phyloP scores from a whole-genome alignment of 129 eudicot species.

The Glebionis coronaria region DNA sequence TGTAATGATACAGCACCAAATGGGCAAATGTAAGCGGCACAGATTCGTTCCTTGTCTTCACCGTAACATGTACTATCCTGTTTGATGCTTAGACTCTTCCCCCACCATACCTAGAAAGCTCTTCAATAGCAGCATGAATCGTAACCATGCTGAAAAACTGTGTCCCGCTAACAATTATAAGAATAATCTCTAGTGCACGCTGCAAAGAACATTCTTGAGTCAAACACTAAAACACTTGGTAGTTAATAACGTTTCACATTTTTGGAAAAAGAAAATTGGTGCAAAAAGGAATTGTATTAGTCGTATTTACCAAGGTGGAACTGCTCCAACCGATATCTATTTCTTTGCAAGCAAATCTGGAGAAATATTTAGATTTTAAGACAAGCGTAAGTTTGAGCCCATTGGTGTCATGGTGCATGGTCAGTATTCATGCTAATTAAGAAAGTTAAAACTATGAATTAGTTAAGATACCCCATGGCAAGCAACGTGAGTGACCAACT shows the following conservation, averaged over 20 bases:
- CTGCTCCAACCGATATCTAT: slow-evolving; percentile 68
- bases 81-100: slow-evolving; percentile 35
- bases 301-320: slow-evolving; percentile 52
- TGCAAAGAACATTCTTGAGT: slow-evolving; percentile 24
- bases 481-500: slow-evolving; percentile 76
- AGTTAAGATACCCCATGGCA: slow-evolving; percentile 74
- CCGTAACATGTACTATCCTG: slow-evolving; percentile 16
- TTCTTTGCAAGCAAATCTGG: slow-evolving; percentile 88
- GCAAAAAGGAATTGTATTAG: background rate
- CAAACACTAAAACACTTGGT: background rate
- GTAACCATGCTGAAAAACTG: slow-evolving; percentile 67
- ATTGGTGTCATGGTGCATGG: background rate
- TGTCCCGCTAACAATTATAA: slow-evolving; percentile 71
- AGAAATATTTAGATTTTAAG: slow-evolving; percentile 1
- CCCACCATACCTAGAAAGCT: slow-evolving; percentile 27
- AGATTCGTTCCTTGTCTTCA: too few relatives aligned
- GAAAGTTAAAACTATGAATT: background rate
- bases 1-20: too few relatives aligned
- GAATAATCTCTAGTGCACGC: slow-evolving; percentile 65
- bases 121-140: slow-evolving; percentile 49
- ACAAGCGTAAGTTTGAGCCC: background rate
- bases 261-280: too few relatives aligned
- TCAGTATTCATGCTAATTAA: background rate
- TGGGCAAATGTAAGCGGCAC: too few relatives aligned
- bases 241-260: background rate